phyloP scores from a whole-genome alignment of 257 asterid species.

The Orobanche coerulescens region DNA sequence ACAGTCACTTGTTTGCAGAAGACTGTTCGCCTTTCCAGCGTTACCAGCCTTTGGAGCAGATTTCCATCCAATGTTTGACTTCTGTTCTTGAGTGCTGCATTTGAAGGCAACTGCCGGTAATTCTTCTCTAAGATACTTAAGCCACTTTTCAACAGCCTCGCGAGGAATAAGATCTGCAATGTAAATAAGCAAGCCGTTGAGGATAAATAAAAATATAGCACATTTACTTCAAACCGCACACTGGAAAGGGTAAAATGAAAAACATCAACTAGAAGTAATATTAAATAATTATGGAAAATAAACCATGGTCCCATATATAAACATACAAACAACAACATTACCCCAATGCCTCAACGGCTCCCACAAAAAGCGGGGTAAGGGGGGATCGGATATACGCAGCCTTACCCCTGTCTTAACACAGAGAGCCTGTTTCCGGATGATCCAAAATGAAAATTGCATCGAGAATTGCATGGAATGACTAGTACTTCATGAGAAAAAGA shows the following conservation, averaged over 20 bases:
- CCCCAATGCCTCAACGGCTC: too few species aligned
- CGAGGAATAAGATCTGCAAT: conserved; percentile 86
- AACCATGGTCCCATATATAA: too few species aligned
- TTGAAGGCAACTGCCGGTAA: conserved; percentile 88
- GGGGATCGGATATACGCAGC: too few species aligned
- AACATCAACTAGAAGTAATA: not conserved
- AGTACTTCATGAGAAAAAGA: too few species aligned
- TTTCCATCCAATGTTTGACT: conserved; percentile 91
- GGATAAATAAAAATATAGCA: too few species aligned
- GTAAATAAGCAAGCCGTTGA: conserved; percentile 6
- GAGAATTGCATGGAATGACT: too few species aligned
- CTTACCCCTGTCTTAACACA: too few species aligned
- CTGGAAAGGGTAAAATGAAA: not conserved
- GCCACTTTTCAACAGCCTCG: conserved; percentile 94
- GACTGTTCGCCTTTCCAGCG: conserved; percentile 32
- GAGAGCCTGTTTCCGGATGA: too few species aligned
- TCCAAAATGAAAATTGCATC: too few species aligned
- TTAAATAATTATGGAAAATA: too few species aligned
- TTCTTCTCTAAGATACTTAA: conserved; percentile 88
- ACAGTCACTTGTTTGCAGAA: conserved; percentile 84
- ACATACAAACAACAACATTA: too few species aligned
- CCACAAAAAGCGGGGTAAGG: too few species aligned
- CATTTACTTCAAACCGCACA: not conserved
- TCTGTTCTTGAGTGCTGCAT: conserved; percentile 95
- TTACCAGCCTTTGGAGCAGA: conserved; percentile 51